These are phyloP conservation scores for Phlebiopsis flavidoalba DNA, from an alignment of 768 basidiomycete genomes.

Conservation along the genomic window DNA sequence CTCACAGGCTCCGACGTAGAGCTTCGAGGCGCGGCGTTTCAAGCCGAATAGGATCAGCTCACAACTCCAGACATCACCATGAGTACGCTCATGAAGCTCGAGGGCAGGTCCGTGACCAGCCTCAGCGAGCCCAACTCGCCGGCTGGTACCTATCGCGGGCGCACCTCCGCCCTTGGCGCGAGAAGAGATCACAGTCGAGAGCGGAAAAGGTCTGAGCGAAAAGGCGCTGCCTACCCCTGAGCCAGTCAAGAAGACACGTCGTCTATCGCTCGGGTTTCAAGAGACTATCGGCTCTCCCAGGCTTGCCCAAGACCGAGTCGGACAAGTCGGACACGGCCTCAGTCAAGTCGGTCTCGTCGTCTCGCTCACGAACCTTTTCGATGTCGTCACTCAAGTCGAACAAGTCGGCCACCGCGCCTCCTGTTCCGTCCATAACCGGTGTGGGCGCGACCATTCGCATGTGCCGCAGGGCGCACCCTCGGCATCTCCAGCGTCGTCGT, in stretches of 20 bases:
- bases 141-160: neutral
- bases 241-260: neutral
- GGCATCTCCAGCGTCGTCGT: neutral
- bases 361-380: conserved; percentile 1
- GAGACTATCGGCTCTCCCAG: conserved; percentile 2
- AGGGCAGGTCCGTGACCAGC: neutral
- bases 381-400: neutral
- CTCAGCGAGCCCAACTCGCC: conserved; percentile 5
- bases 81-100: conserved; percentile 4
- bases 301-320: neutral
- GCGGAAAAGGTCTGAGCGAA: neutral
- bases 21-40: neutral
- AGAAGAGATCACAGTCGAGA: neutral
- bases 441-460: conserved; percentile 6
- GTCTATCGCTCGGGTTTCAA: conserved; percentile 6
- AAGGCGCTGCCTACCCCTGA: neutral
- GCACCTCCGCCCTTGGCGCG: neutral
- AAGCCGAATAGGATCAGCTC: conserved; percentile 10
- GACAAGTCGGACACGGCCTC: neutral
- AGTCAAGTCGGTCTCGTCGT: neutral
- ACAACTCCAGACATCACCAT: conserved; percentile 8
- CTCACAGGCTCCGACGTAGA: conserved; percentile 11
- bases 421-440: conserved; percentile 9
- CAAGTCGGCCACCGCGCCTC: neutral
- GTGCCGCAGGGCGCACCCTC: neutral